Conservation (phyloP, 2,329 filamentous ascomycete species). For the Pseudogymnoascus sp. region DNA sequence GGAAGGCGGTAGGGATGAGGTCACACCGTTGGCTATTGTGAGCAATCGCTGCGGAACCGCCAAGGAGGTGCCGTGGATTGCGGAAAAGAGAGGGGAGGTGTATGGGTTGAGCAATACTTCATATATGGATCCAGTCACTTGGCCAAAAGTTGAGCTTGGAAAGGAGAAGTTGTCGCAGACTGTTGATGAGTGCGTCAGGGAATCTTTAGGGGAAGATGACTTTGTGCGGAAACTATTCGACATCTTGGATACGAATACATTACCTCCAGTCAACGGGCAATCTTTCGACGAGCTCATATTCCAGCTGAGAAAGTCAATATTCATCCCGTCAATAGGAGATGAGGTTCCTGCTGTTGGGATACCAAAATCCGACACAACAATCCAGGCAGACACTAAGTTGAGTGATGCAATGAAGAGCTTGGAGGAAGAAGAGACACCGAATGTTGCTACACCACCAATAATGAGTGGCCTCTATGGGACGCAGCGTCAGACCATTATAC, state of each 20-base stretch:
- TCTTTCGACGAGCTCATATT: constrained; percentile 49
- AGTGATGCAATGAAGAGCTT: constrained; percentile 31
- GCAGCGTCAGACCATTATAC: constrained; percentile 55
- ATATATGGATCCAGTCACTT: constrained; percentile 46
- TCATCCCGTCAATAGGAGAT: constrained; percentile 53
- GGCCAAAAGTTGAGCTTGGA: constrained; percentile 56
- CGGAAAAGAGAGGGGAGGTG: constrained; percentile 42
- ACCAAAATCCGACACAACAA: constrained; percentile 24
- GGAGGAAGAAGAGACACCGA: constrained; percentile 30
- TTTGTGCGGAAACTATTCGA: constrained; percentile 47
- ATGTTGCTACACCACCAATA: constrained; percentile 36
- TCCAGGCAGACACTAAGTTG: constrained; percentile 28
- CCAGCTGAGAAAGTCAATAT: constrained; percentile 53
- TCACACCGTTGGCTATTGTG: constrained; percentile 52
- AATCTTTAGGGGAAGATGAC: constrained; percentile 37
- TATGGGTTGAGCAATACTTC: constrained; percentile 59
- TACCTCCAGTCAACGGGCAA: constrained; percentile 35
- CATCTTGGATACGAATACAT: constrained; percentile 51
- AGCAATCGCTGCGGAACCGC: constrained; percentile 52
- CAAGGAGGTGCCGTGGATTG: constrained; percentile 53
- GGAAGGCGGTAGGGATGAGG: constrained; percentile 15
- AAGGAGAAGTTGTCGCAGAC: constrained; percentile 32
- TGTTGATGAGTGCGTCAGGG: constrained; percentile 37
- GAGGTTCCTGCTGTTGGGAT: constrained; percentile 26
- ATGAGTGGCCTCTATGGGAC: constrained; percentile 58